Conservation (phyloP, 331 rosid genomes). For the Malus hybrid region DNA sequence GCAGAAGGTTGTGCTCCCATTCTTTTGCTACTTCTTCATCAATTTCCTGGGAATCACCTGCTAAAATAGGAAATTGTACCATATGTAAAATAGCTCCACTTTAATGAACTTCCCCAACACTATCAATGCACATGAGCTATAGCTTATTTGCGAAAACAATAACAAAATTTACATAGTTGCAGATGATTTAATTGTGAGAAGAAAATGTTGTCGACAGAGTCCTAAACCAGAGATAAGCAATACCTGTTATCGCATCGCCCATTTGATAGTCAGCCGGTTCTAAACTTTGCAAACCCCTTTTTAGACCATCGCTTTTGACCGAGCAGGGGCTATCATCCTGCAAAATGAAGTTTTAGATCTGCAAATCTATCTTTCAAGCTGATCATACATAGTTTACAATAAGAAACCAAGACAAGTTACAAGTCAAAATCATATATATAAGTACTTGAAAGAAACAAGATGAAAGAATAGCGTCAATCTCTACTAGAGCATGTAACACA, state of each 20-base stretch:
- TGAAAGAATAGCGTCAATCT: conserved; percentile 7
- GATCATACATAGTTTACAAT: neutral
- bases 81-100: neutral
- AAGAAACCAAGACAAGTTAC: conserved; percentile 5
- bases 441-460: conserved; percentile 3
- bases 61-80: conserved; percentile 20
- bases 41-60: conserved; percentile 81
- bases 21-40: conserved; percentile 93
- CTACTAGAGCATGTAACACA: conserved; percentile 18
- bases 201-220: neutral
- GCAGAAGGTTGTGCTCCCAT: conserved; percentile 98
- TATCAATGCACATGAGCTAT: neutral
- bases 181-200: neutral
- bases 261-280: conserved; percentile 66
- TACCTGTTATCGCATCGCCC: conserved; percentile 67
- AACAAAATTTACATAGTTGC: neutral
- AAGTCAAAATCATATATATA: neutral
- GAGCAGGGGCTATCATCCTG: conserved; percentile 67
- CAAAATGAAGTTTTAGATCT: conserved; percentile 21
- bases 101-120: neutral
- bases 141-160: neutral
- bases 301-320: conserved; percentile 71
- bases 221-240: conserved; percentile 19
- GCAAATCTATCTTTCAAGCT: neutral
- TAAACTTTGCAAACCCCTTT: conserved; percentile 64